Conservation (phyloP, 2,329 filamentous ascomycete species). For the Aspergillus sp. region DNA sequence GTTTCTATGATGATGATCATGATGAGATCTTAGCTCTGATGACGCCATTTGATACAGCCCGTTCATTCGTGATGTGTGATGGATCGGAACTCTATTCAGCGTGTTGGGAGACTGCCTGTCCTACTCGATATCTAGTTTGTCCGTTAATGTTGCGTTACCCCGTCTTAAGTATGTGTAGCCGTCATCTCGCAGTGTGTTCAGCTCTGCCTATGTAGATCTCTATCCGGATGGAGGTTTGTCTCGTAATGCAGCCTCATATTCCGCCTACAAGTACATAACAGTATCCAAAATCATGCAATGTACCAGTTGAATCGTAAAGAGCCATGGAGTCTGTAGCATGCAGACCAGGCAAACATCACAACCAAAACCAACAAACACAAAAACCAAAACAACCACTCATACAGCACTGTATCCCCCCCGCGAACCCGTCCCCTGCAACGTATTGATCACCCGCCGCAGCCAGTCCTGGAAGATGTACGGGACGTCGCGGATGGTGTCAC, state of each 20-base stretch:
- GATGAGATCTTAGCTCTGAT: slow-evolving; percentile 15
- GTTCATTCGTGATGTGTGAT: slow-evolving; percentile 3
- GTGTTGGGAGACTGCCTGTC: slow-evolving; percentile 3
- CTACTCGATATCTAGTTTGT: too few relatives aligned
- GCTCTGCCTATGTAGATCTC: not conserved
- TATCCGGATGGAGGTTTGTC: too few relatives aligned
- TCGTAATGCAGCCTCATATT: not conserved
- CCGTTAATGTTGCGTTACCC: too few relatives aligned
- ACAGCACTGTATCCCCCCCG: slow-evolving; percentile 95
- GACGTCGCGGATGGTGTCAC: slow-evolving; percentile 85
- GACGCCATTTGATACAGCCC: slow-evolving; percentile 12
- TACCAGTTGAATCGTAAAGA: not conserved
- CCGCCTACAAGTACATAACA: not conserved
- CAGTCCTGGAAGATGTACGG: slow-evolving; percentile 92
- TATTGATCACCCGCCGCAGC: slow-evolving; percentile 73
- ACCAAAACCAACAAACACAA: not conserved
- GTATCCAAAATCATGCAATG: not conserved
- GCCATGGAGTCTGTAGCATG: not conserved
- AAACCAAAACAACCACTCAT: slow-evolving; percentile 41
- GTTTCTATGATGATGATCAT: slow-evolving; percentile 6
- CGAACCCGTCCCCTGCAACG: slow-evolving; percentile 76
- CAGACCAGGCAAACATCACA: not conserved
- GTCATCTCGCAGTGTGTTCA: not conserved
- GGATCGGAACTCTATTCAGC: not conserved
- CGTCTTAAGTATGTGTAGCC: not conserved